phyloP scores from a whole-genome alignment of 2,329 filamentous ascomycete genomes.

The Aureobasidium sp. region DNA sequence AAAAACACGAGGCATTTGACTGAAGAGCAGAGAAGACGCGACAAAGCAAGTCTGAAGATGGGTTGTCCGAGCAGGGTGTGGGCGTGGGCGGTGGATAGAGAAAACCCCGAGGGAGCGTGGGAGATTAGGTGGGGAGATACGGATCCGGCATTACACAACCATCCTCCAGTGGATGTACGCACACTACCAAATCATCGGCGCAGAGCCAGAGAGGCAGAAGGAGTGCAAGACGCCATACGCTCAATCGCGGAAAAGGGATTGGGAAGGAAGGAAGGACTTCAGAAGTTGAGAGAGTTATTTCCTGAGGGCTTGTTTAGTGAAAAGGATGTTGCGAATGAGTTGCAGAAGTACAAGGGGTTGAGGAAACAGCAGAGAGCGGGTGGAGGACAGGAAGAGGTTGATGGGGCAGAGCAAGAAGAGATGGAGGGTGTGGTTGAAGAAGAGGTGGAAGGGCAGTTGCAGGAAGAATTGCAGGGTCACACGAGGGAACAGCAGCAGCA shows the following conservation, averaged over 20 bases:
- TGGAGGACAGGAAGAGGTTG: background rate
- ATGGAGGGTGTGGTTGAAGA: background rate
- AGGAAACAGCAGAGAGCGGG: too few species aligned
- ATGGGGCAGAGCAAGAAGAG: background rate
- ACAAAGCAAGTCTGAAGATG: background rate
- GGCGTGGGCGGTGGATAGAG: slow-evolving; percentile 3
- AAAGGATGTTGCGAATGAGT: slow-evolving; percentile 8
- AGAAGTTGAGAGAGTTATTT: background rate
- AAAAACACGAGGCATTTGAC: slow-evolving; percentile 1
- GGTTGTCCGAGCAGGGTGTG: background rate
- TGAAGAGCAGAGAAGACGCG: background rate
- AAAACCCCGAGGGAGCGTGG: background rate
- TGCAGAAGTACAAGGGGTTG: background rate
- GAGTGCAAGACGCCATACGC: background rate
- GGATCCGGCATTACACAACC: slow-evolving; percentile 6
- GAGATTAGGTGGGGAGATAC: slow-evolving; percentile 5
- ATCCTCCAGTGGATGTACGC: slow-evolving; percentile 4
- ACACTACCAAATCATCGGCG: slow-evolving; percentile 1
- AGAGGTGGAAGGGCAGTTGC: background rate
- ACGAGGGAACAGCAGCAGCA: background rate
- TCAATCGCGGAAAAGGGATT: background rate
- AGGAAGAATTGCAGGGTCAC: background rate
- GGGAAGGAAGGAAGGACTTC: background rate
- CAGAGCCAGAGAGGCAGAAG: background rate
- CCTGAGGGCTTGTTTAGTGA: slow-evolving; percentile 4